Base-by-base conservation (phyloP, 1,284 basidiomycete genomes). In the Golubevia pallescens region DNA sequence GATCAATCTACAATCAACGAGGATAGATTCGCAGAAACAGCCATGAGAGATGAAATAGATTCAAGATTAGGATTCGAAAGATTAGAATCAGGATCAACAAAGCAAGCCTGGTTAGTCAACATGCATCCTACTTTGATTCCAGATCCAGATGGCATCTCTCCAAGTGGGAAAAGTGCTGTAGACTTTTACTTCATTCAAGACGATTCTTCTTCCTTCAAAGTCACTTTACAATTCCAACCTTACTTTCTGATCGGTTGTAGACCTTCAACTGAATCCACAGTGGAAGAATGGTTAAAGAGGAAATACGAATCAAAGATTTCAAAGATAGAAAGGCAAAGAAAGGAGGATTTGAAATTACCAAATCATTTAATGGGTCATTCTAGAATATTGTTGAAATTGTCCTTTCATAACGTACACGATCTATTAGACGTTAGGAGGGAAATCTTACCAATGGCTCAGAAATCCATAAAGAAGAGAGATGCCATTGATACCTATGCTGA, bases 141-240 rank as follows among this genome's bases (percentile, higher is more conserved):
- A 23, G 80, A 82, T 59, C 61, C 57, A 23, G 65, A 64, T 34
- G 61, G 69, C 69, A 3, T 78, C 80, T 13, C 8, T 54, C 69
- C 81, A 10, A 72, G 69, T 6, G 82, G 82, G 21, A 76, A 74
- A 53, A 74, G 69, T 24, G 82, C 78, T 54, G 83, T 85, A 55
- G 83, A 85, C 57, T 85, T 82, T 54, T 85, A 85, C 72, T 85
- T 85, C 58, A 81, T 85, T 62, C 67, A 85, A 55, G 83, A 85
- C 65, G 80, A 80, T 58, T 74, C 78, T 4, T 69, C 66, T 66
- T 77, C 77, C 71, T 85, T 85, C 76, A 85, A 85, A 58, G 76
- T 79, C 24, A 85, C 83, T 8, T 74, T 84, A 16, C 73, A 74
- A 24, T 85, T 78, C 56, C 72, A 73, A 64, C 83, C 83, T 16